Percentiles rank a stretch among this genome's conserved stretches.
These are phyloP conservation scores for Candida pseudoglaebosa DNA, from an alignment of 805 yeast species.

Conservation along the genomic window DNA sequence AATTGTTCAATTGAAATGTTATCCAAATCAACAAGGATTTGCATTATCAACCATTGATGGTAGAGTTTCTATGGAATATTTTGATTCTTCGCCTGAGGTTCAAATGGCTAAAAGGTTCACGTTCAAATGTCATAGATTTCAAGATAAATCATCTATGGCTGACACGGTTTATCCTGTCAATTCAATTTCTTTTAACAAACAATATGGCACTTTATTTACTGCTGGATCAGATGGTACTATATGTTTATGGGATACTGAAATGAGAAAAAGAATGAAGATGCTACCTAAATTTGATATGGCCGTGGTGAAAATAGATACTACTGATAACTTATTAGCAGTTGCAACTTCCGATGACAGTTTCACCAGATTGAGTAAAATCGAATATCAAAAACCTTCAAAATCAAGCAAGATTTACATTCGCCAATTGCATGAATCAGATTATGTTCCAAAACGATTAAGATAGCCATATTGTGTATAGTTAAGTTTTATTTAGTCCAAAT, in stretches of 20 bases:
- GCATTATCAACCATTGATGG: slow-evolving; percentile 79
- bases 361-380: slow-evolving; percentile 17
- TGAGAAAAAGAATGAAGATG: slow-evolving; percentile 41
- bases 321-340: slow-evolving; percentile 24
- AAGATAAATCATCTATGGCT: slow-evolving; percentile 32
- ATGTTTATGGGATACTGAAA: slow-evolving; percentile 48
- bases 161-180: slow-evolving; percentile 56
- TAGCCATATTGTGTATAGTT: not conserved
- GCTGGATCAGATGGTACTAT: slow-evolving; percentile 51
- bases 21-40: slow-evolving; percentile 54
- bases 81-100: slow-evolving; percentile 44
- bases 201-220: slow-evolving; percentile 40
- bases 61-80: slow-evolving; percentile 68
- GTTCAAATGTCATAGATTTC: slow-evolving; percentile 70
- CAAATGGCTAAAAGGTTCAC: slow-evolving; percentile 56
- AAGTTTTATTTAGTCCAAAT: not conserved
- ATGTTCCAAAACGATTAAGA: slow-evolving; percentile 9
- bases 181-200: slow-evolving; percentile 39
- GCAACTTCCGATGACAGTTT: slow-evolving; percentile 43
- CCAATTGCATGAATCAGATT: slow-evolving; percentile 9
- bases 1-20: slow-evolving; percentile 50
- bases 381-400: slow-evolving; percentile 8
- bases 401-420: slow-evolving; percentile 17
- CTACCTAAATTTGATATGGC: slow-evolving; percentile 27
- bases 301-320: slow-evolving; percentile 18